Percentiles rank a stretch among this genome's conserved stretches.
phyloP scores from a whole-genome alignment of 2,329 filamentous ascomycete genomes.

The Penicillium sp. region DNA sequence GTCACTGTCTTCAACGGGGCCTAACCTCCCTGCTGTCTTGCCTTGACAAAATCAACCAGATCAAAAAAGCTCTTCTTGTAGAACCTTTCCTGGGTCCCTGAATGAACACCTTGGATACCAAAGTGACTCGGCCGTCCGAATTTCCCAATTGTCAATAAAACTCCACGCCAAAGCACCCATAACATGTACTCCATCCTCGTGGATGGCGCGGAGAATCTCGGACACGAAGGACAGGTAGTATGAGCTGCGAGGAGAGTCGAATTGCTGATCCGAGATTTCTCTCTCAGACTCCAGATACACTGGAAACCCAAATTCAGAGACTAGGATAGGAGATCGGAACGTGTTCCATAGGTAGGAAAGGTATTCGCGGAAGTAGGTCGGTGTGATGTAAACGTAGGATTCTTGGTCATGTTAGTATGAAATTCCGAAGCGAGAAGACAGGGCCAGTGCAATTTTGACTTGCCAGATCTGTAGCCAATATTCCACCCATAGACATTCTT shows the following conservation, averaged over 20 bases:
- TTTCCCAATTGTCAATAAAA: constrained; percentile 57
- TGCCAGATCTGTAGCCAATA: constrained; percentile 56
- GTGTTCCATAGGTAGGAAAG: constrained; percentile 64
- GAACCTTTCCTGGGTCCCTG: constrained; percentile 52
- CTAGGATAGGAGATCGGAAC: constrained; percentile 52
- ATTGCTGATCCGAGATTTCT: constrained; percentile 53
- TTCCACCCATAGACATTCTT: constrained; percentile 57
- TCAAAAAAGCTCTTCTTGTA: constrained; percentile 64
- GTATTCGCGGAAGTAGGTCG: constrained; percentile 48
- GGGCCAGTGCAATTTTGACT: background rate
- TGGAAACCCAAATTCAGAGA: constrained; percentile 61
- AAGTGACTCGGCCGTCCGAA: constrained; percentile 56
- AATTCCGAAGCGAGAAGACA: background rate
- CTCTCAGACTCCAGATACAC: constrained; percentile 53
- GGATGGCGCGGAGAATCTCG: constrained; percentile 58
- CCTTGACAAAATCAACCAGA: constrained; percentile 54
- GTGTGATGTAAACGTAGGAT: constrained; percentile 61
- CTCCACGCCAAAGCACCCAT: constrained; percentile 59
- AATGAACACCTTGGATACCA: constrained; percentile 60
- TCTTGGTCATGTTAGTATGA: constrained; percentile 27
- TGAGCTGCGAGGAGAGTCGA: constrained; percentile 55
- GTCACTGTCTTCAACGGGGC: background rate
- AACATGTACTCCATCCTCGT: constrained; percentile 59
- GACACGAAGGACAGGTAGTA: constrained; percentile 60
- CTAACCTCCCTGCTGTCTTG: constrained; percentile 8